Conservation (phyloP, 1,139 yeast species). For the Suhomyces bolitotheri region DNA sequence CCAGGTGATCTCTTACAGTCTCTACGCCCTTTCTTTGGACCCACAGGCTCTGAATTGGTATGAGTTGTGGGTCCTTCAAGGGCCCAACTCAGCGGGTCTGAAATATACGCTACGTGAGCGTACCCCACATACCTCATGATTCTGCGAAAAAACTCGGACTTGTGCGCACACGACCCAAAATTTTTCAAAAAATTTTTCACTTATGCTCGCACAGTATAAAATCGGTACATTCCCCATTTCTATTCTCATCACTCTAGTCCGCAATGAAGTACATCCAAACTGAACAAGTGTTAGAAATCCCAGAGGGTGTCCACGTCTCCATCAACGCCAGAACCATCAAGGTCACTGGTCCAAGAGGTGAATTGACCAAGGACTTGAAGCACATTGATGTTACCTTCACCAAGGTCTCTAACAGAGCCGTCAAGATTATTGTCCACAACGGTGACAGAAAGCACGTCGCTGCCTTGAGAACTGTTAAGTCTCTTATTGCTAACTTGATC, state of each 20-base stretch:
- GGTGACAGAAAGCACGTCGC: constrained; percentile 99
- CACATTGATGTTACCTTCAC: constrained; percentile 93
- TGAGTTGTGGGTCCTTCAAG: too few species aligned
- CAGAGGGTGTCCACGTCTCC: constrained; percentile 89
- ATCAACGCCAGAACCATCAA: constrained; percentile 90
- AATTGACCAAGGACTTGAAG: constrained; percentile 83
- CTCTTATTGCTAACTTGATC: constrained; percentile 89
- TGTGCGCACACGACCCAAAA: constrained; percentile 10
- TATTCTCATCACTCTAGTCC: constrained; percentile 22
- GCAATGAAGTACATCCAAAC: constrained; percentile 92
- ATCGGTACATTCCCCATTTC: constrained; percentile 3
- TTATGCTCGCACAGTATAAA: constrained; percentile 1
- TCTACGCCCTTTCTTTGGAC: too few species aligned
- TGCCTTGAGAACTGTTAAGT: constrained; percentile 97
- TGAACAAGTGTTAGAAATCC: constrained; percentile 87
- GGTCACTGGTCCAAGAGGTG: constrained; percentile 99
- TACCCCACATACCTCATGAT: too few species aligned
- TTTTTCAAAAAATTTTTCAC: constrained; percentile 12
- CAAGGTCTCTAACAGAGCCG: constrained; percentile 68
- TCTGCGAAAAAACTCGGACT: too few species aligned
- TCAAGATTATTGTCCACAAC: constrained; percentile 92
- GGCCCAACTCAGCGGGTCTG: not conserved
- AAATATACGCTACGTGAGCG: not conserved
- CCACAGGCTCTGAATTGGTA: too few species aligned
- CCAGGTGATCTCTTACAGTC: too few species aligned